Evolutionary conservation across 1,139 yeast genomes (phyloP), one percentile per base, ranked within the genome.

Genomic region (Trichomonascaceae sp.): DNA sequence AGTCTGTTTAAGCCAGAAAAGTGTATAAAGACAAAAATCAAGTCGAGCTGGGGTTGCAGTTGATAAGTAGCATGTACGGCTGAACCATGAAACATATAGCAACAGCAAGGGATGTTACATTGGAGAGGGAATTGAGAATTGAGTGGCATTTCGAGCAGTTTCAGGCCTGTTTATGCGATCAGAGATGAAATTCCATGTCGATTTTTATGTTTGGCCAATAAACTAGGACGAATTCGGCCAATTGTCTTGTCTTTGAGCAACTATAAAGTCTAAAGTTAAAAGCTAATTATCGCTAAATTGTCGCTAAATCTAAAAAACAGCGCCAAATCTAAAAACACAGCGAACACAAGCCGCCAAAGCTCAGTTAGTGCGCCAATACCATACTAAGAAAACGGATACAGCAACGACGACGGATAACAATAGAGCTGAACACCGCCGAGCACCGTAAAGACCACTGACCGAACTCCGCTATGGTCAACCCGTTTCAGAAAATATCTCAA

Each of bases 381-480:
- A n/a, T n/a, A n/a, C n/a, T n/a, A n/a, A n/a, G n/a, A n/a, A n/a
- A n/a, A n/a, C n/a, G n/a, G n/a, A n/a, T n/a, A n/a, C n/a, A n/a
- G n/a, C n/a, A n/a, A n/a, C n/a, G n/a, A n/a, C n/a, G n/a, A n/a
- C n/a, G n/a, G n/a, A n/a, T n/a, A n/a, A n/a, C n/a, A n/a, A n/a
- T n/a, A n/a, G n/a, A n/a, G 24, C 6, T 22, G 24, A 22, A 22
- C 6, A 22, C 6, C 24, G 24, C 32, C 9, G 9, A 27, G 10
- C 9, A 27, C 32, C 12, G 12, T 27, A 5, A 27, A 2, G 2
- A 3, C 32, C 9, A 22, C 27, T 22, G 7, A 4, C 8, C 27
- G 4, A 22, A 22, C 12, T 9, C 9, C 41, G n/a, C 15, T 18
- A 50, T 50, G 52, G 52, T 50, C 52, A 36, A 50, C 24, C 45